Evolutionary conservation across 2,329 filamentous ascomycete genomes (phyloP), one percentile per base, ranked within the genome.

Genomic region (Colletotrichum ledebouriae): DNA sequence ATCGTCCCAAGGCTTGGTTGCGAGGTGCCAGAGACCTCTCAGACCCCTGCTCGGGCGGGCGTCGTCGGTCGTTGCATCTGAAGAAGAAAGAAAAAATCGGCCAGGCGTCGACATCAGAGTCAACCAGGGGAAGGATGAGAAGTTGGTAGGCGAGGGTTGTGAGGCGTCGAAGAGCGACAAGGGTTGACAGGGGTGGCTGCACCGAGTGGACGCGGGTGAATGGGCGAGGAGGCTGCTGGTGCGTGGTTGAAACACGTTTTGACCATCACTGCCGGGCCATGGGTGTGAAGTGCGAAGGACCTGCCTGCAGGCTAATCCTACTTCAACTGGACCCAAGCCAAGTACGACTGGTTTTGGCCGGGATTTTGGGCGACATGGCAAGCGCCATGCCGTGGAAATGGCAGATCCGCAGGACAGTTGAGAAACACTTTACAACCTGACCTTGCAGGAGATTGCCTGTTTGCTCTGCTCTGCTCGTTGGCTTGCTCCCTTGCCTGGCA

Each of bases 221-320:
- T 52, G 62, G 61, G 50, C 25, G 57, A 67, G 57, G 64, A 63
- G 63, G 49, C 56, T 67, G 71, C 71, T 70, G 69, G 66, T 67
- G 65, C 70, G 67, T 67, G 69, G 70, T 72, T 76, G 73, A 77
- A 78, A 76, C 73, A 75, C 73, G 73, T 77, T 76, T 78, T 73
- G 63, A 63, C 67, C 67, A 69, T 67, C 20, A 20, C 57, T 53
- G 44, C 57, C 52, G 63, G 67, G 52, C 33, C 61, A 60, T 56
- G 61, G 61, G 62, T 65, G 56, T 56, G 34, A 52, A 63, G 52
- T 63, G 64, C 33, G n/a, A 15, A 15, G 53, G 10, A 9, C 12
- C 33, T 42, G n/a, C 41, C 10, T 46, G 41, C 25, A n/a, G 7
- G 46, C 33, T 53, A 12, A 17, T 17, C n/a, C n/a, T n/a, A n/a